Evolutionary conservation across 2,329 filamentous ascomycete genomes (phyloP).

Genomic region (Parafenestella ontariensis): DNA sequence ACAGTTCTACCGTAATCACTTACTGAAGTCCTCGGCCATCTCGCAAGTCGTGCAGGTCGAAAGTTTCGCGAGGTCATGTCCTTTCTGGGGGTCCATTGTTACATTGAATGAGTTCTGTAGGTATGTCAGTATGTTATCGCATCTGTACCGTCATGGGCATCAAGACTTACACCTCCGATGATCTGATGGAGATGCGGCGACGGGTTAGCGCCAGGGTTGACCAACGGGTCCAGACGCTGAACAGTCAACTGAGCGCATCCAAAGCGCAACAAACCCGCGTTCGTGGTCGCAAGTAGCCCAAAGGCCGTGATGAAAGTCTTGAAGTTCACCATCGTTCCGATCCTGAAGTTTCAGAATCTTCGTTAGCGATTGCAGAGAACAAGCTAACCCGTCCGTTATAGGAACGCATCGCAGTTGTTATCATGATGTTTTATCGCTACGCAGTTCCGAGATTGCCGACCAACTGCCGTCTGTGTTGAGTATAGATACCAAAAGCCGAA

Average conservation of each 20-base stretch:
- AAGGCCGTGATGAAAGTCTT: slow-evolving; percentile 21
- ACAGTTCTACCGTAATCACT: not conserved
- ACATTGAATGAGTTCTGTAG: slow-evolving; percentile 55
- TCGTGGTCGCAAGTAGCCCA: slow-evolving; percentile 24
- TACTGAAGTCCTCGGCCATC: slow-evolving; percentile 50
- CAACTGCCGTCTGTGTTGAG: slow-evolving; percentile 9
- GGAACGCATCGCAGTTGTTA: not conserved
- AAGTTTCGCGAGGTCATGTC: slow-evolving; percentile 34
- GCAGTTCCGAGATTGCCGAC: not conserved
- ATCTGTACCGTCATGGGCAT: not conserved
- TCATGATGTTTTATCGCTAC: not conserved
- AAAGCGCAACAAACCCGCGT: slow-evolving; percentile 35
- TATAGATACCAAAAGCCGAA: slow-evolving; percentile 9
- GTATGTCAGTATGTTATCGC: not conserved
- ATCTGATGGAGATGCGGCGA: slow-evolving; percentile 52
- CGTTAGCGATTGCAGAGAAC: not conserved
- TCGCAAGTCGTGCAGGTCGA: slow-evolving; percentile 54
- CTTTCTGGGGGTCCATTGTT: slow-evolving; percentile 47
- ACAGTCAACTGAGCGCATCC: slow-evolving; percentile 35
- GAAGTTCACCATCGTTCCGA: slow-evolving; percentile 26
- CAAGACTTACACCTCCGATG: slow-evolving; percentile 47
- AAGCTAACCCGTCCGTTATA: not conserved
- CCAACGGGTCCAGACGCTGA: slow-evolving; percentile 37
- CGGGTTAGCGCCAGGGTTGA: slow-evolving; percentile 47
- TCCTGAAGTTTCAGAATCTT: not conserved